Base-by-base conservation (phyloP, 2,329 filamentous ascomycete species). In the Apiospora saccharicola region DNA sequence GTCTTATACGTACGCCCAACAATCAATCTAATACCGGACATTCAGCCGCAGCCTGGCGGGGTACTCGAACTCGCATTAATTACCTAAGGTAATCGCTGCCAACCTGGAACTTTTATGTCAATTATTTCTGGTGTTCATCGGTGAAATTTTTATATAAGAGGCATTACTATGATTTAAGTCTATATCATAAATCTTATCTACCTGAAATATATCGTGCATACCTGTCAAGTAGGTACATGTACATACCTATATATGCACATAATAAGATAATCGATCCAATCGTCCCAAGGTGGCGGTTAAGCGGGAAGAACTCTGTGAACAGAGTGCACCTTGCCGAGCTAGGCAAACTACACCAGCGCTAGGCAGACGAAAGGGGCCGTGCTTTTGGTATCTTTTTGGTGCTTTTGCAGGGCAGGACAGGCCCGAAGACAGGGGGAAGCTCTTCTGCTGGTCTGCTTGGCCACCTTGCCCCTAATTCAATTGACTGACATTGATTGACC, bases 231-330 rank as follows among this genome's bases (percentile, higher is more conserved):
- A 30, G 26, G 26, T 14, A 30, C 30, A 26, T 57, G 24, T 49
- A 10, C 10, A n/a, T 49, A n/a, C 7, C 4, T 57, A 24, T 10
- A 12, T 46, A 49, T 12, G 22, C n/a, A 49, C 24, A 4, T 30
- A 57, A 16, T 34, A 22, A 61, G 13, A 47, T 37, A 34, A 37
- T 64, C 53, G 53, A 64, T 64, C 53, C 30, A 34, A 64, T 64
- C 53, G 53, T 64, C 53, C 53, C 53, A 64, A 64, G 16, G 30
- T 64, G 19, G 19, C 53, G 30, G 53, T 22, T 64, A 64, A 37
- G 53, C 53, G 53, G 53, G 53, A 64, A 37, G 53, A 22, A 64
- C 53, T 49, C 46, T 64, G 53, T 41, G 53, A 64, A 64, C 30
- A 41, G 53, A 64, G 30, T 37, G 53, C 53, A n/a, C 51, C 51